phyloP scores from a whole-genome alignment of 179 eudicot genomes.

The Monotropa hypopitys region DNA sequence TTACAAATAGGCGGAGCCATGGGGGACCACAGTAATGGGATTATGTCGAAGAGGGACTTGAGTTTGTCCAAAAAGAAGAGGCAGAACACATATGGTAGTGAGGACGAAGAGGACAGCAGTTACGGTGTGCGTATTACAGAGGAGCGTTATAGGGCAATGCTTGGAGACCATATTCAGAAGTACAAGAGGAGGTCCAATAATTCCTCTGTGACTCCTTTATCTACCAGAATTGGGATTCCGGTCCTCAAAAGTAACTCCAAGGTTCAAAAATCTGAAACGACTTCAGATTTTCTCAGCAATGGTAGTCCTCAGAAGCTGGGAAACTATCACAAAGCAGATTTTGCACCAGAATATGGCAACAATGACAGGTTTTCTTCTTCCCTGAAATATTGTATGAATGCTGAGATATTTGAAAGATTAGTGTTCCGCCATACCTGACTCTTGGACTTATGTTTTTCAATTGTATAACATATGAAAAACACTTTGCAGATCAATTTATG shows the following conservation, averaged over 20 bases:
- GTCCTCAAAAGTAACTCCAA: conserved; percentile 41
- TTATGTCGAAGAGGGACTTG: conserved; percentile 38
- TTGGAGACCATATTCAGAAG: conserved; percentile 82
- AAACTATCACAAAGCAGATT: conserved; percentile 36
- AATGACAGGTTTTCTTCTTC: conserved; percentile 51
- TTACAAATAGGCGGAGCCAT: conserved; percentile 34
- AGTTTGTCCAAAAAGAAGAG: conserved; percentile 42
- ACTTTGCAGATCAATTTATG: conserved; percentile 45
- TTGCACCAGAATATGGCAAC: conserved; percentile 36
- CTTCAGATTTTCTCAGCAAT: conserved; percentile 32
- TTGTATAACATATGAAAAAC: conserved; percentile 7
- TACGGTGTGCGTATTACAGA: conserved; percentile 45
- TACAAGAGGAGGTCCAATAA: conserved; percentile 62
- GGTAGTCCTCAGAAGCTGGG: conserved; percentile 31
- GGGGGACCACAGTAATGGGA: conserved; percentile 50
- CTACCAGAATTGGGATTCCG: conserved; percentile 36
- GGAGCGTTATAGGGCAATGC: conserved; percentile 72
- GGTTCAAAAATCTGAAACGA: conserved; percentile 41
- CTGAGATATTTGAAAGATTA: not conserved
- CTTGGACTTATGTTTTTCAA: not conserved
- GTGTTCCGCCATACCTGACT: not conserved
- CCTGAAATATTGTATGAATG: not conserved
- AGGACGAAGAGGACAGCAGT: conserved; percentile 56
- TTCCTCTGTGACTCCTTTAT: conserved; percentile 43
- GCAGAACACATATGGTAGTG: conserved; percentile 48